Conservation (phyloP, 441 rosid genomes). For the Mallotus repandus region DNA sequence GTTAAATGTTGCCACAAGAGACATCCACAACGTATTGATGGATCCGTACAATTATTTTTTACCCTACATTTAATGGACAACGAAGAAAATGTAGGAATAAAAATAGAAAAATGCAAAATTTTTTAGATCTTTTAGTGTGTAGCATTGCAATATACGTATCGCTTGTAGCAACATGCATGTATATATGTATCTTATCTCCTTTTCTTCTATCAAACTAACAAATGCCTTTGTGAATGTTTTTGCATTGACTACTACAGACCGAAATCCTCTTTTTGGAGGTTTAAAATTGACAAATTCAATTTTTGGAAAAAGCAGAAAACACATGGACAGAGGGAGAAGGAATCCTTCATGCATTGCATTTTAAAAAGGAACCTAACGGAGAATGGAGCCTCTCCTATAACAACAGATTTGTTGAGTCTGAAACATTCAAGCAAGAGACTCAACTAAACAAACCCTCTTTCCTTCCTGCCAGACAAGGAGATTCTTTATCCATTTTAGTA, state of each 20-base stretch:
- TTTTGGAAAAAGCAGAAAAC: slow-evolving; percentile 44
- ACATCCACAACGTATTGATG: too few species aligned
- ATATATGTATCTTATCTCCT: too few species aligned
- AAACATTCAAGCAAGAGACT: slow-evolving; percentile 41
- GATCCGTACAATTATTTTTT: too few species aligned
- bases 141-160: slow-evolving; percentile 13
- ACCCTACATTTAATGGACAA: too few species aligned
- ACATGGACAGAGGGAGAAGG: slow-evolving; percentile 68
- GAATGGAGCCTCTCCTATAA: slow-evolving; percentile 36
- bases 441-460: slow-evolving; percentile 38
- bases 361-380: slow-evolving; percentile 28
- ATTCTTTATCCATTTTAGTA: slow-evolving; percentile 15
- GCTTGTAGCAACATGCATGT: neutral
- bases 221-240: too few species aligned
- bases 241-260: slow-evolving; percentile 29
- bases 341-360: slow-evolving; percentile 56
- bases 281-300: slow-evolving; percentile 37
- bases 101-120: too few species aligned
- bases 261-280: slow-evolving; percentile 56
- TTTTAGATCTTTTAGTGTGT: too few species aligned
- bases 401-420: slow-evolving; percentile 42
- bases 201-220: too few species aligned
- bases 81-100: too few species aligned
- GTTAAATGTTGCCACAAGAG: too few species aligned
- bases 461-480: slow-evolving; percentile 48